Evolutionary conservation across 352 stramenopile genomes (phyloP), one percentile per base, ranked within the genome.

Genomic region (Globisporangium parvum): DNA sequence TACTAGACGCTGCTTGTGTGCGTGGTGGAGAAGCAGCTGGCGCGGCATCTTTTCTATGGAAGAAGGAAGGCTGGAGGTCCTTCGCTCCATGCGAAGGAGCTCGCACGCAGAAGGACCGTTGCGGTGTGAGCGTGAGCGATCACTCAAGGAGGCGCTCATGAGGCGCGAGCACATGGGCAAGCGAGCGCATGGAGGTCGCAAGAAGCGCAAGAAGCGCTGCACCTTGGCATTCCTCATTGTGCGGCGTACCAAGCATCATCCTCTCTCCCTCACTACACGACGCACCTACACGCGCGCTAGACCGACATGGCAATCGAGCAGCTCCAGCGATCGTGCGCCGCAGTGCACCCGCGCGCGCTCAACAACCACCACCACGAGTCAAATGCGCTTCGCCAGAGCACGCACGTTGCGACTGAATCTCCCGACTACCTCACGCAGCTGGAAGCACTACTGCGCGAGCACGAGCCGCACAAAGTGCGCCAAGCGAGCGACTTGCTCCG

Each of bases 381-480:
- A 3, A 3, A 24, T 18, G 18, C 10, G 41, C 20, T 20, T 24
- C 41, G 17, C n/a, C 41, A 18, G 18, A 47, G n/a, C 11, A 20
- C 41, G 26, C 41, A 10, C 41, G 14, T 10, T 20, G n/a, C 9
- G 2, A 10, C 41, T 6, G 45, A 26, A 31, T 39, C 35, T 10
- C 28, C 39, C 20, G 46, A 54, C 28, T 70, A 66, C 46, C 48
- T 39, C 20, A 49, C 49, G 9, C 63, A 87, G 47, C 56, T 88
- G 14, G 65, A 75, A 57, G 66, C 51, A 15, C 58, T 87, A 9
- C 55, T 88, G 44, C 70, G 62, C 35, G 50, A 55, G 3, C 68
- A 88, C 56, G 78, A 88, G 48, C 78, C 78, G 0, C 51, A 65
- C 18, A 69, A 70, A 37, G 63, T 72, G 48, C 61, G 63, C 17